These are phyloP conservation scores for Lactifluus echinatus DNA, from an alignment of 768 basidiomycete genomes.

Conservation along the genomic window DNA sequence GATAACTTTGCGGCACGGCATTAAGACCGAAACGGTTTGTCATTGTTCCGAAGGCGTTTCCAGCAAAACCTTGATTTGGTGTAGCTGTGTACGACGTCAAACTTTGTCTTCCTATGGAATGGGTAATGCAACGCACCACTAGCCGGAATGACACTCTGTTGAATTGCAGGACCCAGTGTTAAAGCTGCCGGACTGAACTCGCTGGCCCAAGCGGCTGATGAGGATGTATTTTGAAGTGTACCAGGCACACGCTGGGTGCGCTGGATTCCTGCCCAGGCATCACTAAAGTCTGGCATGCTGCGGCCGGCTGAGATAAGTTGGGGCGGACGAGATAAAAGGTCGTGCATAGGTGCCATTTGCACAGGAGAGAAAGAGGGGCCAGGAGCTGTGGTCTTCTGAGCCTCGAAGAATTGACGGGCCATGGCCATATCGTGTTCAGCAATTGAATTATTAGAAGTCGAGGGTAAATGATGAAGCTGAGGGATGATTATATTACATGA, in stretches of 20 bases:
- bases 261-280: conserved; percentile 14
- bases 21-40: conserved; percentile 20
- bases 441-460: conserved; percentile 39
- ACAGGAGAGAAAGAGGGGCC: conserved; percentile 30
- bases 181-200: conserved; percentile 17
- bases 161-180: background rate
- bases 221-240: background rate
- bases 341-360: conserved; percentile 28
- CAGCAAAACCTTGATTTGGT: background rate
- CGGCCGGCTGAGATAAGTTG: conserved; percentile 25
- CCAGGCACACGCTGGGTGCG: background rate
- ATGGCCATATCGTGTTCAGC: conserved; percentile 62
- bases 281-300: conserved; percentile 1
- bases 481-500: background rate
- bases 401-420: conserved; percentile 74
- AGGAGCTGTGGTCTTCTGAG: conserved; percentile 29
- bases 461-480: conserved; percentile 71
- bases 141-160: background rate
- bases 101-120: background rate
- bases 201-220: conserved; percentile 19
- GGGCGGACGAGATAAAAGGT: conserved; percentile 25
- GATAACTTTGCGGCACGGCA: conserved; percentile 15
- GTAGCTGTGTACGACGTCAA: conserved; percentile 3
- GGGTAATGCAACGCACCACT: background rate
- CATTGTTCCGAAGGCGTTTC: conserved; percentile 12